Evolutionary conservation across 306 rosid species (phyloP), one percentile per base, ranked within the genome.

Genomic region (Sphenostylis stenocarpa): DNA sequence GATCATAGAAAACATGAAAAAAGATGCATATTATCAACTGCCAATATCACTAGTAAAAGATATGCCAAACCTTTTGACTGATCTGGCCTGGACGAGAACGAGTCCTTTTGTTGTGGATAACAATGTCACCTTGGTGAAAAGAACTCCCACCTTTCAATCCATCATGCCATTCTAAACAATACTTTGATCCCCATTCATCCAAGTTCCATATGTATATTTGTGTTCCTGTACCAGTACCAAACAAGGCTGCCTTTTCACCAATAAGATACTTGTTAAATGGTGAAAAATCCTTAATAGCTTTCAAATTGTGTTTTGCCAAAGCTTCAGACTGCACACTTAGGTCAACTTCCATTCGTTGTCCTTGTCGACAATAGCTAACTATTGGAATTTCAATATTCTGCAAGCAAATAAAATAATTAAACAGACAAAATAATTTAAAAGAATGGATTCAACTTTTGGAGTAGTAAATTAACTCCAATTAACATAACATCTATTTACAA

Each of bases 351-450:
- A 85, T 85, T 23, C 26, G 20, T 44, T 85, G 89, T 51, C 89
- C 87, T 48, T 67, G 80, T 34, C 81, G 86, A 47, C 56, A 29
- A 66, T 85, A 88, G 81, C 83, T 83, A 63, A 85, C 85, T 71
- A 88, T 16, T 20, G 91, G 89, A 78, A 88, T 85, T 82, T 88
- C 91, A 72, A 88, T 76, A 88, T 88, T 88, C 91, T 88, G 84
- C 82, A 66, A 28, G 19, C 52, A 70, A 26, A 78, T 41, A 69
- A 74, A 45, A 73, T 19, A 65, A 70, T 53, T 12, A 73, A 71
- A 72, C 20, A 12, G 56, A 41, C 43, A 60, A 23, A 15, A 58
- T 20, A 70, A 84, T 10, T 36, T 24, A 67, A 52, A 45, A 13
- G 31, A 73, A 73, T 10, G 16, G 7, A 14, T 78, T 60, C 19